Evolutionary conservation across 108 stramenopile genomes (phyloP).

Genomic region (Stephanodiscus triporus): DNA sequence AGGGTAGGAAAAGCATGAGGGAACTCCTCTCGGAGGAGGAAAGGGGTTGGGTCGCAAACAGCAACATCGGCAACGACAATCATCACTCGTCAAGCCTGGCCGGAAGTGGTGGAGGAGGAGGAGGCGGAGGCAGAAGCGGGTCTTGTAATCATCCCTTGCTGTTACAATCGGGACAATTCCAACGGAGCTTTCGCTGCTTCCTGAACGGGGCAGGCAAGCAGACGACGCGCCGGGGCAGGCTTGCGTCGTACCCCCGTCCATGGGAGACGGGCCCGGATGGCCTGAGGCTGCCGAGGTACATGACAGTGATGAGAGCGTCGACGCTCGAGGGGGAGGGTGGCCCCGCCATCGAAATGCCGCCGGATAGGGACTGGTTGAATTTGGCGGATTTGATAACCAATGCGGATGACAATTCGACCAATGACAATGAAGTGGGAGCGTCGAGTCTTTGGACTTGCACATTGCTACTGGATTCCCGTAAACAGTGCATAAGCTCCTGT

Average conservation of each 20-base stretch:
- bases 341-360: background rate
- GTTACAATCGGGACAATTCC: constrained; percentile 27
- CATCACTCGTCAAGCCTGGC: background rate
- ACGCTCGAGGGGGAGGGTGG: background rate
- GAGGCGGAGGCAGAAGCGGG: background rate
- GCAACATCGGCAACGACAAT: background rate
- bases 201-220: constrained; percentile 15
- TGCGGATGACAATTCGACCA: background rate
- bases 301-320: constrained; percentile 7
- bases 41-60: constrained; percentile 19
- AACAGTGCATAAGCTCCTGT: too few species aligned
- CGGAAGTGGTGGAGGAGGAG: too few species aligned
- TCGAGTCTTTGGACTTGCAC: background rate
- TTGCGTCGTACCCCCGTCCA: too few species aligned
- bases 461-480: background rate
- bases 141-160: background rate
- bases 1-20: constrained; percentile 26
- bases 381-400: background rate
- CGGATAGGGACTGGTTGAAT: background rate
- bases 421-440: background rate
- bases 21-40: constrained; percentile 32
- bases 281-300: constrained; percentile 57
- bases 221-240: background rate
- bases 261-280: constrained; percentile 64
- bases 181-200: constrained; percentile 37